Conservation (phyloP, 257 asterid genomes). For the Henckelia pumila region DNA sequence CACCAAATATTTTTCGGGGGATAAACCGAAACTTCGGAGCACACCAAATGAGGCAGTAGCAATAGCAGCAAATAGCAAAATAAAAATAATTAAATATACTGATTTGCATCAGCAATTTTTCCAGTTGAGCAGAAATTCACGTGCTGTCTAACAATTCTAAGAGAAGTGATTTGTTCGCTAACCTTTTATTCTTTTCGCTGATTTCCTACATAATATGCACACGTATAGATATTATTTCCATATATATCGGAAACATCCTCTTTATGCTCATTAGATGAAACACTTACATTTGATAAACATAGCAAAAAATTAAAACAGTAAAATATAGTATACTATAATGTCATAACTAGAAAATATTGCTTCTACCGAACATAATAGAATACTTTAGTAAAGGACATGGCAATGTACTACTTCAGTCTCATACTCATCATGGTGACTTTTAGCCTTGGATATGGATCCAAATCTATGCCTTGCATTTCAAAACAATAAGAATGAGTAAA, state of each 20-base stretch:
- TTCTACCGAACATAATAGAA: slow-evolving; percentile 11
- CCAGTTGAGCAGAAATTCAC: background rate
- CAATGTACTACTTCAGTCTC: background rate
- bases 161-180: slow-evolving; percentile 14
- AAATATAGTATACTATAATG: slow-evolving; percentile 9
- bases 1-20: background rate
- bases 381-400: background rate
- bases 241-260: background rate
- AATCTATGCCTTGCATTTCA: background rate
- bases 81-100: background rate
- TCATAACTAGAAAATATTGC: slow-evolving; percentile 14
- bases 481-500: slow-evolving; percentile 4
- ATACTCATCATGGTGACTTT: background rate
- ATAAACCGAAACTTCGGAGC: background rate
- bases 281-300: background rate
- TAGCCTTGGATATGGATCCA: slow-evolving; percentile 7
- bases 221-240: background rate
- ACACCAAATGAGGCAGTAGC: background rate
- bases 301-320: slow-evolving; percentile 10
- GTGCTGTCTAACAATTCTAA: background rate
- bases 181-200: background rate
- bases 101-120: slow-evolving; percentile 6
- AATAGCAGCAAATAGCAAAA: background rate
- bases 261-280: background rate
- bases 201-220: too few species aligned